Evolutionary conservation across 345 rosid genomes (phyloP).

Genomic region (Heritiera fomes): DNA sequence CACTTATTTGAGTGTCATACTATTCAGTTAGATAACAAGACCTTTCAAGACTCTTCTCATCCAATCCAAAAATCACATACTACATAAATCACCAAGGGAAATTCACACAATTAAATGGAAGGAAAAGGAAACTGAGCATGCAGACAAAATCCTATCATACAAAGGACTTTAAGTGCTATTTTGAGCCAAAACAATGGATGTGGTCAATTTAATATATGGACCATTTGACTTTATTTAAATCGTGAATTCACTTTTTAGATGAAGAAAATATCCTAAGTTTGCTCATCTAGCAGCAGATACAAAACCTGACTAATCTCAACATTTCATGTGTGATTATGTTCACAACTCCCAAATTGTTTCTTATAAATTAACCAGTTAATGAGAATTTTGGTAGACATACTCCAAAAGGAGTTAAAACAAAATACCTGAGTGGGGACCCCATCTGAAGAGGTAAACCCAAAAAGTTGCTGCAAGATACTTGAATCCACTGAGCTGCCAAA

Average conservation of each 20-base stretch:
- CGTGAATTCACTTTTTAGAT: neutral
- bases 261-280: neutral
- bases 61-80: neutral
- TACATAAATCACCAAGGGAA: neutral
- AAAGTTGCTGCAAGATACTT: slow-evolving; percentile 61
- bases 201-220: neutral
- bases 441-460: slow-evolving; percentile 58
- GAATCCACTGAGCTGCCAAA: slow-evolving; percentile 72
- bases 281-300: neutral
- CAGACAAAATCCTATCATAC: neutral
- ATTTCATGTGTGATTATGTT: neutral
- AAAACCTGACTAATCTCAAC: neutral
- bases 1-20: neutral
- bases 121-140: neutral
- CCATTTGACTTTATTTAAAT: neutral
- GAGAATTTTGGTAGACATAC: neutral
- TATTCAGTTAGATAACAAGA: neutral
- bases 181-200: neutral
- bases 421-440: slow-evolving; percentile 73
- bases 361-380: neutral
- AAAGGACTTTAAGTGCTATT: neutral
- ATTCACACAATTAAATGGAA: neutral
- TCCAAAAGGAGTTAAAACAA: slow-evolving; percentile 2
- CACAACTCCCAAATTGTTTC: neutral
- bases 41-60: neutral